Conservation (phyloP, 2,329 filamentous ascomycete species). For the Pochonia chlamydosporia region DNA sequence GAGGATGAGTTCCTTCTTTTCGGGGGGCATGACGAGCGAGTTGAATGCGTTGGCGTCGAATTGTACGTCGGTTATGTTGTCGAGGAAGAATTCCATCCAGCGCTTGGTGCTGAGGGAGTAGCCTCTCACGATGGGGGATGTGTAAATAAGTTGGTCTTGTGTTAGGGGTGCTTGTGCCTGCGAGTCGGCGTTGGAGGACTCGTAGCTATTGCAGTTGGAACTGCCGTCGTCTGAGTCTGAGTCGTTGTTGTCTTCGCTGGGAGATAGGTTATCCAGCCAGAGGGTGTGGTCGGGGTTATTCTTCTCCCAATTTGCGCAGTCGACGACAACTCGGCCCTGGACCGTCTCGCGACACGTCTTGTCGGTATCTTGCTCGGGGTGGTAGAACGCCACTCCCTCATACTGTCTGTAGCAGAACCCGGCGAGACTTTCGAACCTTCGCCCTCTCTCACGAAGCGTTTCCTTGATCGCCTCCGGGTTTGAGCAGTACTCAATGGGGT, state of each 20-base stretch:
- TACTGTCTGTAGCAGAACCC: constrained; percentile 45
- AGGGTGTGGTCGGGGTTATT: constrained; percentile 19
- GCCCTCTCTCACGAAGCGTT: constrained; percentile 33
- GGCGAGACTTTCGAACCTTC: constrained; percentile 37
- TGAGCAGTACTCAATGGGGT: constrained; percentile 38
- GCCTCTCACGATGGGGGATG: constrained; percentile 36
- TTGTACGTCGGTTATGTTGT: constrained; percentile 35
- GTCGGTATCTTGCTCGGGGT: constrained; percentile 12
- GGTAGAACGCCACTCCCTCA: constrained; percentile 28
- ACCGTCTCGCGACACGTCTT: constrained; percentile 21
- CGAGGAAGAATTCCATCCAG: constrained; percentile 45
- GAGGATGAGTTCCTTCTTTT: constrained; percentile 45
- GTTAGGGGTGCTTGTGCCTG: constrained; percentile 23
- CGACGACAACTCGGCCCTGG: constrained; percentile 24
- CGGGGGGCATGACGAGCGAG: constrained; percentile 41
- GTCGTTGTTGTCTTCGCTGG: neutral
- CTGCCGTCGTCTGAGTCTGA: neutral
- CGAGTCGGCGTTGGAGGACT: constrained; percentile 4
- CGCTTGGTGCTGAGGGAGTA: constrained; percentile 43
- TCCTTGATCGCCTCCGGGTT: constrained; percentile 27
- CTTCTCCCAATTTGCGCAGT: constrained; percentile 25
- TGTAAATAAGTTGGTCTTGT: constrained; percentile 34
- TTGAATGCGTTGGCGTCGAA: constrained; percentile 45
- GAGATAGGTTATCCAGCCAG: constrained; percentile 12
- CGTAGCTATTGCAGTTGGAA: constrained; percentile 2